Evolutionary conservation across 2,329 filamentous ascomycete genomes (phyloP).

Genomic region (Ceratocystis eucalypticola): DNA sequence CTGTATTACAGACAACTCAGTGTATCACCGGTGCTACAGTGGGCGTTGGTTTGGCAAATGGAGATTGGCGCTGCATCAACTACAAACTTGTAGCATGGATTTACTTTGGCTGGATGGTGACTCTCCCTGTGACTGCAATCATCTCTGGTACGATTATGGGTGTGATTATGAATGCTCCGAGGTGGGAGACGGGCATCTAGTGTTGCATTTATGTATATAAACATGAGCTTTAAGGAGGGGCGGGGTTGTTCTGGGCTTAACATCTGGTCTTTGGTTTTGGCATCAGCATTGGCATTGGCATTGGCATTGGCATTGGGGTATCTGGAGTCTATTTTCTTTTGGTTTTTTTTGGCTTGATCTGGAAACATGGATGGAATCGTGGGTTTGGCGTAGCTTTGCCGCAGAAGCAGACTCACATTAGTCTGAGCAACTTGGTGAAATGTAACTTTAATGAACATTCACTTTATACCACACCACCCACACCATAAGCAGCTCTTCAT

Average conservation of each 20-base stretch:
- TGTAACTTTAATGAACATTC: not conserved
- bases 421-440: not conserved
- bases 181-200: conserved; percentile 22
- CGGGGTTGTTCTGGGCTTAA: not conserved
- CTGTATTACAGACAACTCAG: conserved; percentile 32
- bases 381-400: not conserved
- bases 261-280: not conserved
- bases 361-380: not conserved
- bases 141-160: conserved; percentile 42
- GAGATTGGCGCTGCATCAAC: conserved; percentile 37
- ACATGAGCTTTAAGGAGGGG: not conserved
- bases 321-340: not conserved
- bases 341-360: not conserved
- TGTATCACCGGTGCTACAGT: conserved; percentile 40
- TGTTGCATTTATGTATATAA: not conserved
- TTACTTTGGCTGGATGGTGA: conserved; percentile 38
- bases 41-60: conserved; percentile 38
- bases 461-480: not conserved
- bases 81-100: conserved; percentile 36
- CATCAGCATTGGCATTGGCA: not conserved
- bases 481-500: not conserved
- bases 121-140: conserved; percentile 36
- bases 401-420: not conserved
- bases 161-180: conserved; percentile 40
- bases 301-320: not conserved